Evolutionary conservation across 805 yeast species (phyloP).

Genomic region (Pichia exigua): DNA sequence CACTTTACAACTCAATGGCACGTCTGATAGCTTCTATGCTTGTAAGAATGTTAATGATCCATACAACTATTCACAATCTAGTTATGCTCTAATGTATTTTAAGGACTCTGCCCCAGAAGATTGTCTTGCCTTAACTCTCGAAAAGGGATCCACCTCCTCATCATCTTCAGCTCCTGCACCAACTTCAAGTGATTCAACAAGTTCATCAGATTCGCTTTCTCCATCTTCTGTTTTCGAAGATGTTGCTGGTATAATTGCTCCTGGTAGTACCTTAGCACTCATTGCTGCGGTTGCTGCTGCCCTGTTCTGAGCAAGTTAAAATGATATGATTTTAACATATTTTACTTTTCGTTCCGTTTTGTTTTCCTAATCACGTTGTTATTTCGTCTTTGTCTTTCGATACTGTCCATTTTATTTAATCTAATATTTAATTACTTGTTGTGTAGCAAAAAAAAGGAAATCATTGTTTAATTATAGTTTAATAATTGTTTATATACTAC

Average conservation of each 20-base stretch:
- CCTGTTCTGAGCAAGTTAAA: not conserved
- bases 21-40: slow-evolving; percentile 32
- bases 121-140: slow-evolving; percentile 10
- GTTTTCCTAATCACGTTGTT: not conserved
- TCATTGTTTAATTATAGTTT: not conserved
- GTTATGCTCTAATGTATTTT: slow-evolving; percentile 26
- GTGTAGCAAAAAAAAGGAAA: too few relatives aligned
- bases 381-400: too few relatives aligned
- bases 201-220: not conserved
- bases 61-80: slow-evolving; percentile 29
- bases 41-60: slow-evolving; percentile 39
- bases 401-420: too few relatives aligned
- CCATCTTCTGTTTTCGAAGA: not conserved
- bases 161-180: not conserved
- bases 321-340: not conserved
- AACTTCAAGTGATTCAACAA: not conserved
- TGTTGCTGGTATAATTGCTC: not conserved
- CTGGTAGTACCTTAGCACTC: not conserved
- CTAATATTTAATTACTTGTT: too few relatives aligned
- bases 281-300: not conserved
- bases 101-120: slow-evolving; percentile 18
- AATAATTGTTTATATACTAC: not conserved
- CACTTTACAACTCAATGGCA: slow-evolving; percentile 26
- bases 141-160: not conserved
- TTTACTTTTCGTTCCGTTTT: not conserved